A percentile compares a stretch with the other conserved stretches of the same genome.
phyloP scores from a whole-genome alignment of 192 early-diverging fungal genomes.

The Diversispora epigaea region DNA sequence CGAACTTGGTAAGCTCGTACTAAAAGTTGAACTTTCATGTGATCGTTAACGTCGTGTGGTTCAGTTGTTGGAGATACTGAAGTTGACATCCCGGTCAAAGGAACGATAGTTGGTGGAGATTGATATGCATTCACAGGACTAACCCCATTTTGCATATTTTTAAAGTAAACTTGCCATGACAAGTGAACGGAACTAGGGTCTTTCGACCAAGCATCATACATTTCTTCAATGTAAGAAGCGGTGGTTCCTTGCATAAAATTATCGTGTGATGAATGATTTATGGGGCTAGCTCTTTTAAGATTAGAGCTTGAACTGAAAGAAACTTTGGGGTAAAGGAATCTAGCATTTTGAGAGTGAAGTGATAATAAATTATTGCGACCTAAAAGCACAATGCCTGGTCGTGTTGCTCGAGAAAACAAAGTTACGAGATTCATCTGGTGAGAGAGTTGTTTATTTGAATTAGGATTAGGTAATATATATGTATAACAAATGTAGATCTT shows the following conservation, averaged over 20 bases:
- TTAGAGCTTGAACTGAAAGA: not conserved
- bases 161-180: constrained; percentile 97
- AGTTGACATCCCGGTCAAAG: constrained; percentile 41
- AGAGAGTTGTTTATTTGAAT: too few species aligned
- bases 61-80: constrained; percentile 37
- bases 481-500: too few species aligned
- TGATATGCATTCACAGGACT: constrained; percentile 72
- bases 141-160: constrained; percentile 67
- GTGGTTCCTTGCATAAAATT: constrained; percentile 86
- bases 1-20: constrained; percentile 95
- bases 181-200: constrained; percentile 91
- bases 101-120: constrained; percentile 72
- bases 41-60: constrained; percentile 80
- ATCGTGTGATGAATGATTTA: constrained; percentile 56
- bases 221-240: constrained; percentile 88
- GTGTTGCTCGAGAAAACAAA: too few species aligned
- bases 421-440: too few species aligned
- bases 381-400: too few species aligned
- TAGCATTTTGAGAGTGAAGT: too few species aligned
- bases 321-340: too few species aligned
- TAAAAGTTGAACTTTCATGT: constrained; percentile 97
- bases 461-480: too few species aligned
- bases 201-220: constrained; percentile 90
- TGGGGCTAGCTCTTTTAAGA: constrained; percentile 19
- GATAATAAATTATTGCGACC: too few species aligned